Evolutionary conservation across 169 alveolate genomes (phyloP).

Genomic region (Cryptosporidium xiaoi): DNA sequence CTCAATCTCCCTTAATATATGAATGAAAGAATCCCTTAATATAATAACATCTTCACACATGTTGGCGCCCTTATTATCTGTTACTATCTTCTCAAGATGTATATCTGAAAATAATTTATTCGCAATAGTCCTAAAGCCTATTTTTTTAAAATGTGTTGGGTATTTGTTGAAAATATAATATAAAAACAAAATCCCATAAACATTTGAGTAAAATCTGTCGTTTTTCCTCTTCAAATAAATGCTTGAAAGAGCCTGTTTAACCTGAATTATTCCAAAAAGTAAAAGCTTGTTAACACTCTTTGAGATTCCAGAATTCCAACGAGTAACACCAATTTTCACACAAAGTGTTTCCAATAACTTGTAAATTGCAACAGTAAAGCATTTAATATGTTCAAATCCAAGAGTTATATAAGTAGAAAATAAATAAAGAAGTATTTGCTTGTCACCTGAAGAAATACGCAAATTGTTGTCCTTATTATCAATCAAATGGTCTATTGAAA

Average conservation of each 20-base stretch:
- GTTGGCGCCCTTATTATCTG: too few relatives aligned
- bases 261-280: constrained; percentile 31
- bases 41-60: too few relatives aligned
- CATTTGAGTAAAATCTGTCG: constrained; percentile 8
- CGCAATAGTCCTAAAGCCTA: neutral
- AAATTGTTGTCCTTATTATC: constrained; percentile 2
- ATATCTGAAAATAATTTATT: constrained; percentile 1
- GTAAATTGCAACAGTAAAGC: constrained; percentile 36
- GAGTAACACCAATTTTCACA: neutral
- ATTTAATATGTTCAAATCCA: constrained; percentile 21
- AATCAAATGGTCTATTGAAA: constrained; percentile 21
- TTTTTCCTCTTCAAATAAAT: neutral
- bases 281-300: constrained; percentile 21
- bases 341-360: constrained; percentile 5
- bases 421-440: constrained; percentile 58
- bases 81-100: too few relatives aligned
- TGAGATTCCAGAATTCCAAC: constrained; percentile 1
- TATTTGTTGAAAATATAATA: neutral
- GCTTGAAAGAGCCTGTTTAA: constrained; percentile 35
- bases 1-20: too few relatives aligned
- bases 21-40: too few relatives aligned
- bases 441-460: constrained; percentile 60
- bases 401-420: constrained; percentile 42
- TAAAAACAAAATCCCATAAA: constrained; percentile 43
- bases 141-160: constrained; percentile 43